Percentiles rank a stretch among this genome's conserved stretches.
Conservation (phyloP, 148 eudicot genomes). For the Rhododendron ferrugineum region DNA sequence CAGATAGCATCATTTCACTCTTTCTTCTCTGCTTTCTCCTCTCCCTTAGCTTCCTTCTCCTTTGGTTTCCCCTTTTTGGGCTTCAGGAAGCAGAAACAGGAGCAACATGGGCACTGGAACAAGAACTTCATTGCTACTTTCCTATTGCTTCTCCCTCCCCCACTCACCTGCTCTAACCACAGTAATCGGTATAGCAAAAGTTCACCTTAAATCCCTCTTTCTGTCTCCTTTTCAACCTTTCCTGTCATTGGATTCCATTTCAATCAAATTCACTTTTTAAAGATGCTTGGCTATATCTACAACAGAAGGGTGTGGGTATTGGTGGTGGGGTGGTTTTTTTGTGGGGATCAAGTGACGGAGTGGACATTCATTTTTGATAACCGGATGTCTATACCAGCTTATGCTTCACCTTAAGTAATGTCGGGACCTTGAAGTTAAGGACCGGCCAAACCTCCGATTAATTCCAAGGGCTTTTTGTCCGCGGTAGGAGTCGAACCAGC, state of each 20-base stretch:
- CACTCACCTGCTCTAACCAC: background rate
- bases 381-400: background rate
- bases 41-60: conserved; percentile 17
- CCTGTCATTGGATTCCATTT: conserved; percentile 2
- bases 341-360: background rate
- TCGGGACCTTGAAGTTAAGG: background rate
- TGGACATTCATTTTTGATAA: too few species aligned
- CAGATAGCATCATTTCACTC: background rate
- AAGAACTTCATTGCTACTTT: conserved; percentile 43
- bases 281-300: background rate
- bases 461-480: background rate
- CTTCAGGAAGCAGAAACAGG: conserved; percentile 57
- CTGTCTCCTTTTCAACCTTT: conserved; percentile 4
- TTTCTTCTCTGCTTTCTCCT: conserved; percentile 6
- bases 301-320: background rate
- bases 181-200: background rate
- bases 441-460: background rate
- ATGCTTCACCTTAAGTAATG: background rate
- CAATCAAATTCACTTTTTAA: background rate
- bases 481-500: background rate
- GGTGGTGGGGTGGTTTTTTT: background rate
- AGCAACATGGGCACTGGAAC: conserved; percentile 60
- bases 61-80: conserved; percentile 51
- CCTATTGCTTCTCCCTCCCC: background rate
- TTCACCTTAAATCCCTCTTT: background rate